Base-by-base conservation (phyloP, 768 basidiomycete genomes). In the Cystoderma amianthinum region DNA sequence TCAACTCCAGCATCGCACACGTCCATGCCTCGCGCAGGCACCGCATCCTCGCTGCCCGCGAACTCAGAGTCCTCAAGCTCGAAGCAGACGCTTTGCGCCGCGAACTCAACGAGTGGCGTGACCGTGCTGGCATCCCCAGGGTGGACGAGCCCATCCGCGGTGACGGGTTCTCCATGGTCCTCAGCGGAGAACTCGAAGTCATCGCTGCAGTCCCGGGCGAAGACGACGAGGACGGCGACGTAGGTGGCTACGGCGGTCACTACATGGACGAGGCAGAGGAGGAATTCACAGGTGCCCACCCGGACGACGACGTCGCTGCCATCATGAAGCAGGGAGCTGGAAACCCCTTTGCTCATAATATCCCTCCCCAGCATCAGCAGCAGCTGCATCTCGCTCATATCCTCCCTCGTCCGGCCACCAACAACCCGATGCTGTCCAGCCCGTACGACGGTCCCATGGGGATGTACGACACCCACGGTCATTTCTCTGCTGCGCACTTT, bases 41-140 rank as follows among this genome's bases (percentile, higher is more conserved):
- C 55, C 82, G 89, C 37, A 65, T 82, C 15, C 71, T 92, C 47
- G 90, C 91, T 12, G 76, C 88, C 6, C 78, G 83, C 47, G 87
- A 94, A 58, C 72, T 96, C 23, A 83, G 91, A 38, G 57, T 77
- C 38, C 61, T 94, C 54, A 87, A 86, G 55, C 62, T 71, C 50
- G 92, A 97, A 64, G 69, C 87, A 16, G 90, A 95, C 60, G 82
- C 84, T 5, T 80, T 97, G 46, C 79, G 93, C 38, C 75, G 81
- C 36, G 92, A 99, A 60, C 71, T 97, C 53, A 96, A 97, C 64
- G 88, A 93, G 47, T 96, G 93, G 87, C 83, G 92, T 43, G 78
- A 80, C 48, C 79, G 85, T 37, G 77, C 79, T 18, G 80, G 74
- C 18, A 73, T 92, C 42, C 78, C 80, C 18, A 74, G 73, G 48